These are phyloP conservation scores for Solanum rostratum DNA, from an alignment of 257 asterid species.

Conservation along the genomic window DNA sequence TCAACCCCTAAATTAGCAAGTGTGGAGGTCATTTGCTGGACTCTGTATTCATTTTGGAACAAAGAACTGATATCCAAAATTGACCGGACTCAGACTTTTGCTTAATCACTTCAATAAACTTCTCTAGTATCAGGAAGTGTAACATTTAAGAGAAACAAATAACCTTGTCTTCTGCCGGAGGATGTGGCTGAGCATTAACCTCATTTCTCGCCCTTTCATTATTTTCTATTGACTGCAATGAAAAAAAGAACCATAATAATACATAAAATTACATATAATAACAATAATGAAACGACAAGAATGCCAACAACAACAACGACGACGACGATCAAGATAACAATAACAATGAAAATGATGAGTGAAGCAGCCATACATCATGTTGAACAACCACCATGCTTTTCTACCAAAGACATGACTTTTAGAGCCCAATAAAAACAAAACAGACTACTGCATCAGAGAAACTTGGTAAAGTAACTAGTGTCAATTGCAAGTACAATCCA, in stretches of 20 bases:
- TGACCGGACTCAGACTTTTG: not conserved
- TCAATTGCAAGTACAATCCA: not conserved
- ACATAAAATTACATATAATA: not conserved
- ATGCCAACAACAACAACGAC: not conserved
- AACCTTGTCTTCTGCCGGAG: constrained; percentile 69
- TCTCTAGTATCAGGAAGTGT: not conserved
- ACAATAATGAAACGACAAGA: not conserved
- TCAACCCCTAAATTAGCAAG: not conserved
- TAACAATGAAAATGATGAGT: not conserved
- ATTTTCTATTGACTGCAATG: constrained; percentile 54
- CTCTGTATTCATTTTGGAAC: not conserved
- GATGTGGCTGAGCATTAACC: constrained; percentile 26
- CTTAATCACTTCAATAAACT: not conserved
- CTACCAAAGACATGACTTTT: not conserved
- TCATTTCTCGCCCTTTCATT: constrained; percentile 75
- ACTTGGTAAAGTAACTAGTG: not conserved
- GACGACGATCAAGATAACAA: not conserved
- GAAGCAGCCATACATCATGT: not conserved
- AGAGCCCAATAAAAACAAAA: not conserved
- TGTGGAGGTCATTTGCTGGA: not conserved
- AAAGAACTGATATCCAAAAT: not conserved
- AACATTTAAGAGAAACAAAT: not conserved
- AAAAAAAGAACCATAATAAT: not conserved
- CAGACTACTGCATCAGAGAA: not conserved
- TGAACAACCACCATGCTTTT: not conserved